Base-by-base conservation (phyloP, 2,329 filamentous ascomycete species). In the Elsinoe perseae region DNA sequence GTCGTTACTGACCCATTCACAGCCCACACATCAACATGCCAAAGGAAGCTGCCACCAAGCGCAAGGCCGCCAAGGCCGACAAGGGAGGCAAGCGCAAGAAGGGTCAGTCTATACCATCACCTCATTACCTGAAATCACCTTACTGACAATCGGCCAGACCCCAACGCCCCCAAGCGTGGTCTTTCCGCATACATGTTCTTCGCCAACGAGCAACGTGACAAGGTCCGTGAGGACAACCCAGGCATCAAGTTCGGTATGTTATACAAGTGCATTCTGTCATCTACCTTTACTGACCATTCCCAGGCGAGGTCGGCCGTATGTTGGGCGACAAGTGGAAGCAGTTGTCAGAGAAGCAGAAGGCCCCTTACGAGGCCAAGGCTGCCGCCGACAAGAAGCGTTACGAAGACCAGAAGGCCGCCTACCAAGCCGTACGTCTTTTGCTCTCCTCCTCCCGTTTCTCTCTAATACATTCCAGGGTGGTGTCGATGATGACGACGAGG, bases 181-280 rank as follows among this genome's bases (percentile, higher is more conserved):
- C 89, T 98, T 52, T 97, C 93, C 55, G 93, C 93, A 62, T 98
- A 98, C 84, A 98, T 98, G 93, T 97, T 97, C 86, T 98, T 97
- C 74, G 93, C 93, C 83, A 97, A 97, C 71, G 93, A 97, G 77
- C 89, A 96, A 78, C 91, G 93, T 67, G 92, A 97, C 72, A 95
- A 93, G 74, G 93, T 98, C 66, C 89, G 93, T 67, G 90, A 95
- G 73, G 92, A 97, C 76, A 97, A 97, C 82, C 92, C 92, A 36
- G 92, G 91, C 67, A 95, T 97, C 77, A 86, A 87, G 66, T 98
- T 98, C 76, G 93, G 89, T 86, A 81, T 65, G 81, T 71, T 57
- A 32, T 43, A 36, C 43, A 16, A 2, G 25, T 7, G 23, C 8
- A 32, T 56, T 40, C 38, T 16, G 16, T 8, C 14, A 21, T 20